Conservation (phyloP, 768 basidiomycete species). For the Xerocomus brunneocitrinus region DNA sequence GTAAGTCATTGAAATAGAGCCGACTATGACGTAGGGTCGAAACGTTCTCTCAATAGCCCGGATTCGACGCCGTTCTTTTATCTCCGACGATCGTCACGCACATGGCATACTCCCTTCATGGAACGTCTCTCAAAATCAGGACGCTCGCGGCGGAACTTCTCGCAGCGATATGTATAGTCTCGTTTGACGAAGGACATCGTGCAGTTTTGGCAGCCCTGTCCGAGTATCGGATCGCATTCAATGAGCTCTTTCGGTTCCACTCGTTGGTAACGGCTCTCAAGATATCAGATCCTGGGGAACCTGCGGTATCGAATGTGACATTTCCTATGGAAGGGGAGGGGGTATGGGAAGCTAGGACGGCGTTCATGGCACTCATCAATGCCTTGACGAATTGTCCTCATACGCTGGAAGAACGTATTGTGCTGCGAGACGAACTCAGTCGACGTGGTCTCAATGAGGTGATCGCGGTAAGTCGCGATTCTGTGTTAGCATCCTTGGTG, state of each 20-base stretch:
- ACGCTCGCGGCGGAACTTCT: conserved; percentile 71
- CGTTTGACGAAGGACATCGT: conserved; percentile 64
- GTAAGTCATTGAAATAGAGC: conserved; percentile 36
- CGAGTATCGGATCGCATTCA: conserved; percentile 67
- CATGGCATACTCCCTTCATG: conserved; percentile 66
- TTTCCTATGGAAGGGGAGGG: conserved; percentile 57
- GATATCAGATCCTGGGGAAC: conserved; percentile 42
- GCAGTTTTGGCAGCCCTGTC: conserved; percentile 74
- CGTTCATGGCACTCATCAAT: conserved; percentile 75
- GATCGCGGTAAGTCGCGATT: conserved; percentile 60
- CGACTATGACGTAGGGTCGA: neutral
- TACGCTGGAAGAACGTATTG: conserved; percentile 69
- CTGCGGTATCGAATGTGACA: conserved; percentile 28
- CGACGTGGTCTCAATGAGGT: conserved; percentile 80
- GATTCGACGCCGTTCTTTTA: conserved; percentile 63
- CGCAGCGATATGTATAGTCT: conserved; percentile 78
- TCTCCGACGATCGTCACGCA: conserved; percentile 65
- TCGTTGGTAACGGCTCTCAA: conserved; percentile 62
- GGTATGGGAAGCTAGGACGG: conserved; percentile 76
- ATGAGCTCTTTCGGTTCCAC: conserved; percentile 79
- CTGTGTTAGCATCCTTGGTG: neutral
- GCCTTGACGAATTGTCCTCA: conserved; percentile 74
- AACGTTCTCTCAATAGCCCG: conserved; percentile 43
- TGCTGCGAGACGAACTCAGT: conserved; percentile 78
- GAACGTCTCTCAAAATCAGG: conserved; percentile 63